Evolutionary conservation across 257 asterid species (phyloP).

Genomic region (Paraleonurus japonicus): DNA sequence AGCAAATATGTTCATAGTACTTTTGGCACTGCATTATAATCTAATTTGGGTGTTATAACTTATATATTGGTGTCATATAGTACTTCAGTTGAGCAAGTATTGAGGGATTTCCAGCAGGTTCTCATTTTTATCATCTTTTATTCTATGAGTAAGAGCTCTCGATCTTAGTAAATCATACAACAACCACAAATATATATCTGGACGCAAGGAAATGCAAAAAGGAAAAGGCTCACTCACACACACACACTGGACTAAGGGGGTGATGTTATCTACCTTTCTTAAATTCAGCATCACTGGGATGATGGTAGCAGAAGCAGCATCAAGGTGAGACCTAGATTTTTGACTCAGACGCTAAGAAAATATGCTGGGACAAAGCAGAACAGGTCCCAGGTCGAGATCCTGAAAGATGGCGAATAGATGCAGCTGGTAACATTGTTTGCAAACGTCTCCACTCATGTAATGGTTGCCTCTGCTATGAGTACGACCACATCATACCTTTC

Average conservation of each 20-base stretch:
- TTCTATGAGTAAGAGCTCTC: background rate
- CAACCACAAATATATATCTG: background rate
- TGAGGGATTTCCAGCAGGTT: background rate
- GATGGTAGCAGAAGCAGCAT: conserved; percentile 20
- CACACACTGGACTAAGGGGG: background rate
- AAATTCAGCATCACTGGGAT: conserved; percentile 21
- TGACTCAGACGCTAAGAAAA: conserved; percentile 49
- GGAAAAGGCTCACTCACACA: background rate
- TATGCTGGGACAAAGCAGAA: conserved; percentile 77
- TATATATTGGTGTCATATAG: background rate
- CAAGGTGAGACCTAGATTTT: conserved; percentile 53
- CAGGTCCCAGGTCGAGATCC: conserved; percentile 70
- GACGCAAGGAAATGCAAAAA: background rate
- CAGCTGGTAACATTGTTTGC: conserved; percentile 75
- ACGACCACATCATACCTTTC: conserved; percentile 69
- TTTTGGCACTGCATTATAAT: background rate
- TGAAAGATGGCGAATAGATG: conserved; percentile 81
- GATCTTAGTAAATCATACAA: background rate
- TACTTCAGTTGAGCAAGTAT: background rate
- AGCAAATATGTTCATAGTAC: background rate
- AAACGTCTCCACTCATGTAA: conserved; percentile 63
- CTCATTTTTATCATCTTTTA: background rate
- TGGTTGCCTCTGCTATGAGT: conserved; percentile 81
- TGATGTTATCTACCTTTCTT: conserved; percentile 13
- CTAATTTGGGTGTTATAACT: background rate